Conservation (phyloP, 2,329 filamentous ascomycete species). For the Aspergillus japonicus region DNA sequence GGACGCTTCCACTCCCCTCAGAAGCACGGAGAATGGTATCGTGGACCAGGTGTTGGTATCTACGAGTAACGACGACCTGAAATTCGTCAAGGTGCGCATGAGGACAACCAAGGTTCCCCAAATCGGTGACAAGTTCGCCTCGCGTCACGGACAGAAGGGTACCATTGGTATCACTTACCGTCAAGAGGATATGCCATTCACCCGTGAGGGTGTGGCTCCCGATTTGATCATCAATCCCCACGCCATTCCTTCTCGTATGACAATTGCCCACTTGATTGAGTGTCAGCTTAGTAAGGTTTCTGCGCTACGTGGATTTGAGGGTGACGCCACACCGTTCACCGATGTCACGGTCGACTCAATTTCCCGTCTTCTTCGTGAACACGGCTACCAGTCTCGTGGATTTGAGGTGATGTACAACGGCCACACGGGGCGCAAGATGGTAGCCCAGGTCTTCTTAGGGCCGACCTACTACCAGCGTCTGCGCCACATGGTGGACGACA, state of each 20-base stretch:
- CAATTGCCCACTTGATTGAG: conserved; percentile 99
- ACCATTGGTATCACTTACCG: conserved; percentile 98
- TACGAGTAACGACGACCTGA: conserved; percentile 89
- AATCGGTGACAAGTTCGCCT: conserved; percentile 99
- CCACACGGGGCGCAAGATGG: conserved; percentile 90
- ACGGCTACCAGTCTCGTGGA: conserved; percentile 94
- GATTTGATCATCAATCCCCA: conserved; percentile 99
- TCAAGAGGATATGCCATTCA: conserved; percentile 99
- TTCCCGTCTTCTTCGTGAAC: conserved; percentile 77
- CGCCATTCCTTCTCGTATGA: conserved; percentile 99
- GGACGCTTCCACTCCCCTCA: conserved; percentile 90
- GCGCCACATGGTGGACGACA: conserved; percentile 99
- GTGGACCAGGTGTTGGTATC: conserved; percentile 91
- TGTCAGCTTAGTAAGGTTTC: conserved; percentile 96
- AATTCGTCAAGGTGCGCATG: conserved; percentile 96
- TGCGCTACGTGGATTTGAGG: conserved; percentile 88
- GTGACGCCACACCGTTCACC: conserved; percentile 96
- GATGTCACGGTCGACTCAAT: conserved; percentile 95
- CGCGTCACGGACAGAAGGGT: conserved; percentile 97
- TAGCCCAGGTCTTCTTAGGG: conserved; percentile 92
- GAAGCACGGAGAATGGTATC: conserved; percentile 95
- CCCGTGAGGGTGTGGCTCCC: conserved; percentile 82
- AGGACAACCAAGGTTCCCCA: conserved; percentile 97
- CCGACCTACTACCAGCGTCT: conserved; percentile 99
- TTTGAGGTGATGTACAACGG: conserved; percentile 99